phyloP scores from a whole-genome alignment of 257 asterid species.

The Voacanga thouarsii region DNA sequence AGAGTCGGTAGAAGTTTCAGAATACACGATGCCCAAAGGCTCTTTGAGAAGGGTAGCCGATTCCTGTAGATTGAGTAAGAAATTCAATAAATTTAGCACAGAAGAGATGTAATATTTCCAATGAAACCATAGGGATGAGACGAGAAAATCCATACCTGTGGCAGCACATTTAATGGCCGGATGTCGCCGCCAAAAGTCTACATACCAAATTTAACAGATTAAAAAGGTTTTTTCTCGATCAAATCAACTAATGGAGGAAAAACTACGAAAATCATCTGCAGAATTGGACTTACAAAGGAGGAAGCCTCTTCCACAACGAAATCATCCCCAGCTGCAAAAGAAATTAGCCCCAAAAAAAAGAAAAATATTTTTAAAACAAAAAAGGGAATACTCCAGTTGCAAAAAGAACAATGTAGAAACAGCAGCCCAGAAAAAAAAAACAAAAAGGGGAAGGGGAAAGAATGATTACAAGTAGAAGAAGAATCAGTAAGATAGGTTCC shows the following conservation, averaged over 20 bases:
- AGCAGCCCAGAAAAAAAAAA: neutral
- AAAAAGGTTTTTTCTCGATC: constrained; percentile 1
- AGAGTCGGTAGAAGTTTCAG: constrained; percentile 41
- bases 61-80: constrained; percentile 44
- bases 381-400: neutral
- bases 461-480: constrained; percentile 61
- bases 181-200: constrained; percentile 71
- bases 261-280: neutral
- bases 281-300: constrained; percentile 51
- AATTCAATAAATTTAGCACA: constrained; percentile 19
- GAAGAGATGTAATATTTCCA: constrained; percentile 25
- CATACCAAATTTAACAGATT: constrained; percentile 22
- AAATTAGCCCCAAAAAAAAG: constrained; percentile 2
- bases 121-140: constrained; percentile 9
- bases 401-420: neutral
- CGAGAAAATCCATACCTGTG: constrained; percentile 51
- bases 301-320: constrained; percentile 64
- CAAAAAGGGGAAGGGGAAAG: neutral
- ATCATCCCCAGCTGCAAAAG: constrained; percentile 57
- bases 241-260: neutral
- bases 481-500: constrained; percentile 49
- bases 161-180: constrained; percentile 63
- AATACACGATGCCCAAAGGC: constrained; percentile 58
- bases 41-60: constrained; percentile 51
- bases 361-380: neutral